Base-by-base conservation (phyloP, 768 basidiomycete species). In the Russula virescens region DNA sequence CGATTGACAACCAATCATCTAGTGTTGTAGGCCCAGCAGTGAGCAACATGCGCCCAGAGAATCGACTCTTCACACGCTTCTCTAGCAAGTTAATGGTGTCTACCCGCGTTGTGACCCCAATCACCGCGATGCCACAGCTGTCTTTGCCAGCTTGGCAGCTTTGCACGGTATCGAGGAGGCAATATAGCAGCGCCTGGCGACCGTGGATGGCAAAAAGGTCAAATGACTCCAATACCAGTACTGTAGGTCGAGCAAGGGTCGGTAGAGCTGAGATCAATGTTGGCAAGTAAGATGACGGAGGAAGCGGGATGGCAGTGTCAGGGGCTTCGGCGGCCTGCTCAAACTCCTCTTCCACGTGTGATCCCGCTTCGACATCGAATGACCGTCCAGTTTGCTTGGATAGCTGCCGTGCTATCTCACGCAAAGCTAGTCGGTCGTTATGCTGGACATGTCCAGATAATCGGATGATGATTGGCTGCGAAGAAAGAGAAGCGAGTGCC, bases 61-160 rank as follows among this genome's bases (percentile, higher is more conserved):
- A 99, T 3, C 97, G 84, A 66, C 94, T 97, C 75, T 98, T 97
- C 54, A 99, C 97, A 48, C 97, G 82, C 73, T 99, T 99, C 73
- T 99, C 97, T 19, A 99, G 79, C 2, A 90, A 75, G 65, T 91
- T 89, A 62, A 98, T 81, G 19, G 92, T 89, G 69, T 98, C 94
- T 25, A 95, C 81, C 10, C 94, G 85, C 35, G 85, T 86, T 1
- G 94, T 94, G 13, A 94, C 73, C 9, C 97, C 97, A 40, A 99
- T 77, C 38, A 99, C 86, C 0, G 88, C 89, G 23, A 97, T 74
- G 2, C 94, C 94, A 64, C 82, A 84, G 68, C 71, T 82, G 14
- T 77, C 78, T 49, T 76, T 73, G 19, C 80, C 80, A 2, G 85
- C 81, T 61, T 87, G 80, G 72, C 91, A 87, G 66, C 88, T 89